Evolutionary conservation across 176 grass and related monocot genomes (phyloP).

Genomic region (Carex myosuroides): DNA sequence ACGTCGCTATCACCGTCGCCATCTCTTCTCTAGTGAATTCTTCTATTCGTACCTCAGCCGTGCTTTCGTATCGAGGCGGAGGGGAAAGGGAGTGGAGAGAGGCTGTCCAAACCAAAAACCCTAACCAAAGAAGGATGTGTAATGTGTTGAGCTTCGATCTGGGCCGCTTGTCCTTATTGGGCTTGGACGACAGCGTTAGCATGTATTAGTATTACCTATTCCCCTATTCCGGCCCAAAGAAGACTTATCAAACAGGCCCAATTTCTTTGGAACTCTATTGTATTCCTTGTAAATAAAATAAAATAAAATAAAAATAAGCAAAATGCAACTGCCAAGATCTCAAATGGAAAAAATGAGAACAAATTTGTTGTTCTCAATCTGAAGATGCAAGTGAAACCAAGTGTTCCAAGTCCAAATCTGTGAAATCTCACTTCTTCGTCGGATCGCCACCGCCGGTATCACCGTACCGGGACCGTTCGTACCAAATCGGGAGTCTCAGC

Average conservation of each 20-base stretch:
- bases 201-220: not conserved
- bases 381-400: not conserved
- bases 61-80: slow-evolving; percentile 25
- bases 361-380: not conserved
- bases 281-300: not conserved
- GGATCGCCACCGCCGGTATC: not conserved
- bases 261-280: not conserved
- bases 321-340: slow-evolving; percentile 6
- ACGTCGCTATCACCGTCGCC: slow-evolving; percentile 73
- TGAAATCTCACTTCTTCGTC: not conserved
- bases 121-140: not conserved
- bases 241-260: not conserved
- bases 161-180: not conserved
- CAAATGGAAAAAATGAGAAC: not conserved
- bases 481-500: not conserved
- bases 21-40: slow-evolving; percentile 15
- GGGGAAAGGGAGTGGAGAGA: not conserved
- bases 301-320: not conserved
- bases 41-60: not conserved
- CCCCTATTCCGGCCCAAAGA: not conserved
- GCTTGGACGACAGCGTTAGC: not conserved
- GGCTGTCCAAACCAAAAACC: slow-evolving; percentile 25
- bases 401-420: not conserved
- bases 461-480: not conserved
- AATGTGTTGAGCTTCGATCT: not conserved